Evolutionary conservation across 2,329 filamentous ascomycete genomes (phyloP).

Genomic region (Exophiala sideris): DNA sequence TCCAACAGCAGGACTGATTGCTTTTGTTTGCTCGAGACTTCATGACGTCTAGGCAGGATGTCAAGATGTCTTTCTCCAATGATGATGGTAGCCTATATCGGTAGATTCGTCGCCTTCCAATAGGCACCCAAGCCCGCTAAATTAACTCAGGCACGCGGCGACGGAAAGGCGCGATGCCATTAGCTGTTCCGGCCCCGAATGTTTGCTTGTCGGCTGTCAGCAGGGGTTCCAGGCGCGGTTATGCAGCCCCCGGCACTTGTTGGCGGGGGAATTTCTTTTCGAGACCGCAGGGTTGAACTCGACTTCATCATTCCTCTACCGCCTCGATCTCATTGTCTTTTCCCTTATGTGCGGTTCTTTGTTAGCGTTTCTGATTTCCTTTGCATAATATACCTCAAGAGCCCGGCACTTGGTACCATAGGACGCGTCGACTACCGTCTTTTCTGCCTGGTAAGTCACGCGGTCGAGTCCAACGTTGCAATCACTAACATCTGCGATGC

Average conservation of each 20-base stretch:
- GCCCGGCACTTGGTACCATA: background rate
- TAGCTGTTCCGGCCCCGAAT: background rate
- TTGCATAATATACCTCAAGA: background rate
- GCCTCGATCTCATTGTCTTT: background rate
- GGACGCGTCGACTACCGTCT: too few relatives aligned
- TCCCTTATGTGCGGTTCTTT: constrained; percentile 3
- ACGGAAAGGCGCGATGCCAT: constrained; percentile 7
- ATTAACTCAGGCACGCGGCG: constrained; percentile 20
- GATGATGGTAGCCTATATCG: too few relatives aligned
- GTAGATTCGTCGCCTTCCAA: background rate
- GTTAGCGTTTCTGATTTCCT: background rate
- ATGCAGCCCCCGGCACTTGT: background rate
- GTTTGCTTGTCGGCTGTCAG: background rate
- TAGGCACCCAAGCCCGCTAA: constrained; percentile 14
- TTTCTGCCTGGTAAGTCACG: background rate
- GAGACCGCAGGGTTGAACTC: constrained; percentile 8
- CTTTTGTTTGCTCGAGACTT: too few relatives aligned
- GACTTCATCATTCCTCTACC: constrained; percentile 5
- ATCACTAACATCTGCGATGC: background rate
- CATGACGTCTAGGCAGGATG: too few relatives aligned
- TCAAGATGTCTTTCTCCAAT: too few relatives aligned
- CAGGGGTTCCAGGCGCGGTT: background rate
- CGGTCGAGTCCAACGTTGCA: background rate
- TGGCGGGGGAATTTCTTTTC: constrained; percentile 14
- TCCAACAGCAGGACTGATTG: too few relatives aligned